Base-by-base conservation (phyloP, 306 rosid genomes). In the Cicer chorassanicum region DNA sequence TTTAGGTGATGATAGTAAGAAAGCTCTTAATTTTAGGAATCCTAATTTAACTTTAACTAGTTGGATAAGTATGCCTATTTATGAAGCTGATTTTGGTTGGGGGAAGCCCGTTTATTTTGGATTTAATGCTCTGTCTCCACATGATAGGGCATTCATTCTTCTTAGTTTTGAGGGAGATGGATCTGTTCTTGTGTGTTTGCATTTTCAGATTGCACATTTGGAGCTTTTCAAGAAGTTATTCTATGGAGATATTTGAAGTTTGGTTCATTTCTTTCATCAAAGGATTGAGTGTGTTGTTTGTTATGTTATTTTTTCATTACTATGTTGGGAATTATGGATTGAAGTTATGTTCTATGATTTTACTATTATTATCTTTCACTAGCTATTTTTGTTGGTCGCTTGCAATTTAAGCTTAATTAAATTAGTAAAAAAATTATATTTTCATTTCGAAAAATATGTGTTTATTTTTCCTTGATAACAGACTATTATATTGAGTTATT, bases 91-190 rank as follows among this genome's bases (percentile, higher is more conserved):
- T 69, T 70, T 70, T 70, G 75, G 75, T 6, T 38, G 50, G 75
- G 77, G 77, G 8, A 78, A 50, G 34, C 82, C 82, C 13, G 2
- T 62, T 1, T 24, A 70, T 14, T 2, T 70, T 44, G 82, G 82
- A 3, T 34, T 49, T 14, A 66, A 7, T 9, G 5, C 4, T 24
- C 13, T 62, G 7, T 9, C 16, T 6, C 9, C 45, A 6, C 62
- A 34, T 13, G 82, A 74, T 14, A 63, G 42, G 41, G 53, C 56
- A 5, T 16, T 19, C 0, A 51, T 62, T 39, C 9, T 41, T 8
- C 66, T 59, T 1, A 9, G 72, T 2, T 56, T 45, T 1, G 15
- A n/a, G 8, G 80, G 19, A 2, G 77, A 70, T 62, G 82, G 72
- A 0, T 78, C 72, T 76, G 15, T 66, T 41, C 1, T 6, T 16